Evolutionary conservation across 768 basidiomycete species (phyloP), one percentile per base, ranked within the genome.

Genomic region (Amanita muscaria): DNA sequence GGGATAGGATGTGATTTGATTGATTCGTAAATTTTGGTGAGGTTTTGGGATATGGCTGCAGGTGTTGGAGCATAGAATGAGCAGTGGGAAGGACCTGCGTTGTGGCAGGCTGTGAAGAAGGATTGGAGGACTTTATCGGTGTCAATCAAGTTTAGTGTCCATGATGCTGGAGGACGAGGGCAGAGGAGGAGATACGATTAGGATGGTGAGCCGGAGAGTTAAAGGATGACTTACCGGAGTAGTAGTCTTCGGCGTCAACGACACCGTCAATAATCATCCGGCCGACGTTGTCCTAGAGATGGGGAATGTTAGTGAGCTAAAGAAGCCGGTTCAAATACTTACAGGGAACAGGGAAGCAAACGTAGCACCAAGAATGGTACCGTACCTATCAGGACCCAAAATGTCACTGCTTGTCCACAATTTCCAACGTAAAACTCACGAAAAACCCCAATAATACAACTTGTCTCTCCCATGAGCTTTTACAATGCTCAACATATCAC

Each of bases 201-300:
- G 12, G 27, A 6, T 29, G 6, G 7, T 37, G 6, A 12, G 27
- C 12, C 12, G 27, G 27, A n/a, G 16, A 10, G 12, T 19, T 15
- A 14, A 34, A 24, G 11, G 14, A 19, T 19, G 19, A 42, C 56
- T 30, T 47, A 66, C 68, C 58, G 10, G 58, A 49, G 42, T 64
- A 72, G 44, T 68, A 70, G 37, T 68, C 53, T 23, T 68, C 64
- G 1, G 63, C 52, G 33, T 70, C 68, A 16, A 63, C 59, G n/a
- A 69, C 66, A 15, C 67, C 67, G 36, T 71, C 69, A 16, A 69
- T 58, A 5, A 66, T 53, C 14, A 69, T 8, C 9, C 67, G 61
- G 40, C 62, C 65, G 16, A 69, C 53, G 31, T 65, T 65, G 40
- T 66, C 40, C 40, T 42, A 30, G 18, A 25, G 9, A 19, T 9